Conservation (phyloP, 371 early-diverging fungal species). For the Gilbertella persicaria region DNA sequence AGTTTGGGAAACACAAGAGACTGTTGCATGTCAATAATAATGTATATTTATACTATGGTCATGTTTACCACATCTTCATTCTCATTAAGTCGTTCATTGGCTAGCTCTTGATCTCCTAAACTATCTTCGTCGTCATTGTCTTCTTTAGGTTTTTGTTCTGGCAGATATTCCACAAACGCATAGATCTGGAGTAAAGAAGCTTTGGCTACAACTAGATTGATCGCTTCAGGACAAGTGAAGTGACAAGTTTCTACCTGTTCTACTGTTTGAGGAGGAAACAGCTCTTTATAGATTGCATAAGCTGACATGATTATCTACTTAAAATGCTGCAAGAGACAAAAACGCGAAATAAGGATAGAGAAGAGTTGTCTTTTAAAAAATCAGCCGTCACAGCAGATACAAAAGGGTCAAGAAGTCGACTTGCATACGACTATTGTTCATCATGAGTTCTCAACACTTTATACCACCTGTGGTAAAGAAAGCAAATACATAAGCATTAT, state of each 20-base stretch:
- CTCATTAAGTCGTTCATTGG: constrained; percentile 17
- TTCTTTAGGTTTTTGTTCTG: constrained; percentile 31
- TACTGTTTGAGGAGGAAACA: constrained; percentile 80
- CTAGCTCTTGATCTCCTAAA: constrained; percentile 19
- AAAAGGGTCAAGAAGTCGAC: neutral
- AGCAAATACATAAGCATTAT: neutral
- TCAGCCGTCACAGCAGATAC: neutral
- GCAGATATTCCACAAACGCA: constrained; percentile 68
- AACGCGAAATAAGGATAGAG: too few relatives aligned
- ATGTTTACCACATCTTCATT: constrained; percentile 19
- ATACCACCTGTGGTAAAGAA: constrained; percentile 71
- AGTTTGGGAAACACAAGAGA: constrained; percentile 46
- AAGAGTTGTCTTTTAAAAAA: neutral
- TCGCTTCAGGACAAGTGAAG: constrained; percentile 70
- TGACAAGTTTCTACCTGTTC: constrained; percentile 74
- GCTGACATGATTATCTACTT: constrained; percentile 36
- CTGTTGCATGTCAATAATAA: constrained; percentile 11
- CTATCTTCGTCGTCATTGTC: constrained; percentile 23
- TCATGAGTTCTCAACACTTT: constrained; percentile 74
- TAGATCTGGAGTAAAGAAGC: constrained; percentile 81
- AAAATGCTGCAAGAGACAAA: too few relatives aligned
- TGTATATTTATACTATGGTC: neutral
- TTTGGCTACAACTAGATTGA: constrained; percentile 80
- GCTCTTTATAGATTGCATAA: constrained; percentile 78
- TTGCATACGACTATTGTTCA: neutral